Evolutionary conservation across 2,329 filamentous ascomycete species (phyloP).

Genomic region (Colletotrichum tanaceti): DNA sequence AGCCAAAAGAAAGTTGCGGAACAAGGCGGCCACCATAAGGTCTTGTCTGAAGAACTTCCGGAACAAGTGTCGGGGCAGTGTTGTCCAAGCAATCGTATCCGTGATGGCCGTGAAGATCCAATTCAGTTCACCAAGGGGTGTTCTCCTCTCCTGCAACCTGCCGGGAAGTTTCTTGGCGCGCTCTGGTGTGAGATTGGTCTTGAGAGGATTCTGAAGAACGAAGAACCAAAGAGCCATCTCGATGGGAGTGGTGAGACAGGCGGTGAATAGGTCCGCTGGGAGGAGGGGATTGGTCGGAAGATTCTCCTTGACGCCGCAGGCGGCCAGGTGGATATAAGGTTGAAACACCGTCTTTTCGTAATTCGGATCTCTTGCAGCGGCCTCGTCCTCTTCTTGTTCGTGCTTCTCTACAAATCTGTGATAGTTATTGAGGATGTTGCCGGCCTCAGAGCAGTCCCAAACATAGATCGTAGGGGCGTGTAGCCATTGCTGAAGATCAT

Average conservation of each 20-base stretch:
- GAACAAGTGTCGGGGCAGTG: constrained; percentile 87
- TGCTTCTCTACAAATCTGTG: constrained; percentile 95
- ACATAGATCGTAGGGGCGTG: constrained; percentile 96
- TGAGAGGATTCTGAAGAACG: constrained; percentile 87
- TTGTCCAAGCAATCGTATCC: constrained; percentile 98
- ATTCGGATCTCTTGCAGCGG: constrained; percentile 79
- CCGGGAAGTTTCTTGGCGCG: constrained; percentile 91
- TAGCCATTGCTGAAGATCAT: constrained; percentile 95
- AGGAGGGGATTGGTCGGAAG: constrained; percentile 93
- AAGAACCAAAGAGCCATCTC: constrained; percentile 98
- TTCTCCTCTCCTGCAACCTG: constrained; percentile 89
- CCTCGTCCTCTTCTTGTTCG: constrained; percentile 85
- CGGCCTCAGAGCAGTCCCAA: constrained; percentile 97
- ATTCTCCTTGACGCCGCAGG: constrained; percentile 90
- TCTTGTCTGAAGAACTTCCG: constrained; percentile 98
- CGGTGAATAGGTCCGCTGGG: constrained; percentile 95
- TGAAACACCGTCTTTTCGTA: constrained; percentile 80
- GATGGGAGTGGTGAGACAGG: constrained; percentile 95
- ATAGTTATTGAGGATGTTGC: constrained; percentile 95
- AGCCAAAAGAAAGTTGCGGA: constrained; percentile 93
- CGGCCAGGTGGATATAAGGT: constrained; percentile 88
- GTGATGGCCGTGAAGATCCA: constrained; percentile 99
- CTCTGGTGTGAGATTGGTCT: constrained; percentile 77
- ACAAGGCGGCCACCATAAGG: constrained; percentile 97
- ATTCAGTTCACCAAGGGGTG: constrained; percentile 94